Conservation (phyloP, 306 rosid species). For the Cicer arietinum region DNA sequence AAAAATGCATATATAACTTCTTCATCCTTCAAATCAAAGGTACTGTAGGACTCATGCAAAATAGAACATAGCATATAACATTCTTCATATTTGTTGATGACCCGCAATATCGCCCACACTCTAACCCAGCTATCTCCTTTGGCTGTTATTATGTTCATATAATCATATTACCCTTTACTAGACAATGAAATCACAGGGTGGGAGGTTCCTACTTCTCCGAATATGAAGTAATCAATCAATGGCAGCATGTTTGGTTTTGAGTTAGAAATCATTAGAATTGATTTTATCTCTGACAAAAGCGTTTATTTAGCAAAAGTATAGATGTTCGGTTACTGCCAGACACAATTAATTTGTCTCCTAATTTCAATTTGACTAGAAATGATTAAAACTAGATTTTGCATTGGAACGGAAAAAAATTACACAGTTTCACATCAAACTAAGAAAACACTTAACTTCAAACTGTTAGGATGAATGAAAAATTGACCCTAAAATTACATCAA, state of each 20-base stretch:
- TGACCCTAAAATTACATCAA: no score
- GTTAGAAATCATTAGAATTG: not conserved
- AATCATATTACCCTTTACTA: constrained; percentile 8
- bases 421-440: no score
- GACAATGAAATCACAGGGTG: not conserved
- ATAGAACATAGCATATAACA: not conserved
- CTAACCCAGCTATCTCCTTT: constrained; percentile 16
- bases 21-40: constrained; percentile 35
- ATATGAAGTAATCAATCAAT: not conserved
- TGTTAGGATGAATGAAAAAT: no score
- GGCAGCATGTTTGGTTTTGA: not conserved
- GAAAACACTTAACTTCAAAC: no score
- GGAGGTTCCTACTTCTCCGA: not conserved
- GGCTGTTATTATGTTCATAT: not conserved
- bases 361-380: not conserved
- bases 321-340: not conserved
- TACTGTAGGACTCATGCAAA: not conserved
- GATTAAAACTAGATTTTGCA: no score
- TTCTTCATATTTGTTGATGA: constrained; percentile 12
- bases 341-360: not conserved
- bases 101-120: not conserved
- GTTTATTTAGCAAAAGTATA: not conserved
- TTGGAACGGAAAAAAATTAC: no score
- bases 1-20: constrained; percentile 30
- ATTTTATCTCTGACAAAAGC: not conserved